Percentiles rank a stretch among this genome's conserved stretches.
Conservation (phyloP, 495 filamentous ascomycete genomes). For the Bryoglossum gracile region DNA sequence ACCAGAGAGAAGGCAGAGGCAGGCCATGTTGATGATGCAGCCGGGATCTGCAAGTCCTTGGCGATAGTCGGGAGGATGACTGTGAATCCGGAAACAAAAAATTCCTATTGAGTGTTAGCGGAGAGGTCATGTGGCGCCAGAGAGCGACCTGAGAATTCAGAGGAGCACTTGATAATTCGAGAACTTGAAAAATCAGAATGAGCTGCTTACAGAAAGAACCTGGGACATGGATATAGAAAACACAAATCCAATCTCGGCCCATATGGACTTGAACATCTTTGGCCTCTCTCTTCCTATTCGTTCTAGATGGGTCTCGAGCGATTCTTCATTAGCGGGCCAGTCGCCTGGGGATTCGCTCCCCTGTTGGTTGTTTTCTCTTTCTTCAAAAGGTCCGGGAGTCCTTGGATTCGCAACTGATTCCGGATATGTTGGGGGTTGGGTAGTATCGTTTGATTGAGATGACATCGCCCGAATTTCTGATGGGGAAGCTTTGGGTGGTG, state of each 20-base stretch:
- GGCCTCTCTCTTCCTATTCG: conserved; percentile 66
- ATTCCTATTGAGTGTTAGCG: conserved; percentile 44
- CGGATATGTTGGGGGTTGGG: background rate
- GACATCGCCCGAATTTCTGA: no score
- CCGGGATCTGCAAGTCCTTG: conserved; percentile 55
- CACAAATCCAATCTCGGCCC: conserved; percentile 62
- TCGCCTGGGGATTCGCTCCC: background rate
- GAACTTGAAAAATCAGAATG: background rate
- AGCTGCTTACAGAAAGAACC: conserved; percentile 60
- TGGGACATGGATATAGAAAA: conserved; percentile 68
- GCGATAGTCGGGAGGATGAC: conserved; percentile 67
- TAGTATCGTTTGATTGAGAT: background rate
- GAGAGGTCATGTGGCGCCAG: background rate
- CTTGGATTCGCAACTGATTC: conserved; percentile 1
- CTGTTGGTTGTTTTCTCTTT: conserved; percentile 9
- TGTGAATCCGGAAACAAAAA: conserved; percentile 82
- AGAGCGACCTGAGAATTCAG: no score
- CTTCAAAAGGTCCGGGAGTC: conserved; percentile 6
- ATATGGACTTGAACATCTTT: conserved; percentile 49
- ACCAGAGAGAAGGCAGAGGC: conserved; percentile 71
- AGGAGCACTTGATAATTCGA: no score
- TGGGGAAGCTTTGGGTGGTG: background rate
- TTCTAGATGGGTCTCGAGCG: conserved; percentile 44
- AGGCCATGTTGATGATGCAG: conserved; percentile 65
- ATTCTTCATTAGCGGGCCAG: conserved; percentile 17